phyloP scores from a whole-genome alignment of 2,329 filamentous ascomycete species.

The Fusarium newnesense region DNA sequence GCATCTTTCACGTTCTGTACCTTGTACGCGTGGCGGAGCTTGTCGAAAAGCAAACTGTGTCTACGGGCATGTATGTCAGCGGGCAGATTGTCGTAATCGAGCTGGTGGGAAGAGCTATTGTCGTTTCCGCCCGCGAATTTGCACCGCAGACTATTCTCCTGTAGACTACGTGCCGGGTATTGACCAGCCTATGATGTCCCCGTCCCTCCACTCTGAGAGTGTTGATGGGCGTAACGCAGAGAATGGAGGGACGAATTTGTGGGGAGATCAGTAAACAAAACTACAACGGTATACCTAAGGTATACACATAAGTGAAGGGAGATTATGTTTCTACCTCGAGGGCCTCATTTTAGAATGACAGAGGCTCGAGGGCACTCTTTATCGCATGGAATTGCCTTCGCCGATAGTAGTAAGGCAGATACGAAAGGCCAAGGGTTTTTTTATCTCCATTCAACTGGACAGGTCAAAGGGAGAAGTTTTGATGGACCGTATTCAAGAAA shows the following conservation, averaged over 20 bases:
- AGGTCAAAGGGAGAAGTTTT: fast-evolving
- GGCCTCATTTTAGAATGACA: background rate
- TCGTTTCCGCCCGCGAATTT: slow-evolving; percentile 27
- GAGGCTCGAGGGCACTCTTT: background rate
- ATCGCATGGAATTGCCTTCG: background rate
- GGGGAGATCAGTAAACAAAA: slow-evolving; percentile 1
- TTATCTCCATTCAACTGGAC: background rate
- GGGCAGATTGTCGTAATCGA: slow-evolving; percentile 30
- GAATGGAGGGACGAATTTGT: slow-evolving; percentile 18
- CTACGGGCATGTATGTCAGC: slow-evolving; percentile 38
- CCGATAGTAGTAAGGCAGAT: background rate
- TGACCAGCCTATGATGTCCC: slow-evolving; percentile 4
- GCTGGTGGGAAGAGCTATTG: slow-evolving; percentile 29
- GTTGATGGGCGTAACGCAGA: slow-evolving; percentile 15
- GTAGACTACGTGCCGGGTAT: background rate
- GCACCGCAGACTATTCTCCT: slow-evolving; percentile 27
- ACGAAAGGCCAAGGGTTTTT: background rate
- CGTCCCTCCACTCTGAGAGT: slow-evolving; percentile 30
- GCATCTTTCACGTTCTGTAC: slow-evolving; percentile 29
- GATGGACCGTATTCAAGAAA: background rate
- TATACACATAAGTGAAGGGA: background rate
- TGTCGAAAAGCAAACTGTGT: slow-evolving; percentile 32
- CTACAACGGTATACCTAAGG: slow-evolving; percentile 6
- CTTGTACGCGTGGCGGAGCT: slow-evolving; percentile 23
- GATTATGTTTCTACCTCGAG: background rate